phyloP scores from a whole-genome alignment of 306 rosid species.

The Cucurbita ficifolia region DNA sequence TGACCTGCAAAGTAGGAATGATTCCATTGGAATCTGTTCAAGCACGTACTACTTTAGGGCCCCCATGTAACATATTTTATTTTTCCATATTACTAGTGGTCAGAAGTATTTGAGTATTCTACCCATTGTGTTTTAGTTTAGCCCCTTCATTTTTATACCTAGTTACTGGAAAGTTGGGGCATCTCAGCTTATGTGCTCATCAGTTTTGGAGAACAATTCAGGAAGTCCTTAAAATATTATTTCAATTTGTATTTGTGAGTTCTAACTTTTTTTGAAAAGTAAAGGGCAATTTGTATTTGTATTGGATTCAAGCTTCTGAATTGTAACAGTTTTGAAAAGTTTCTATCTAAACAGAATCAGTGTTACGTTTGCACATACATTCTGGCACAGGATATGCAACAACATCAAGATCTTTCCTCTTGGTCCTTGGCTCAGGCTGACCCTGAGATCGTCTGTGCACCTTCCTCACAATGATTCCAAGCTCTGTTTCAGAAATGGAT shows the following conservation, averaged over 20 bases:
- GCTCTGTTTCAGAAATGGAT: conserved; percentile 24
- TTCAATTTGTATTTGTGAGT: not conserved
- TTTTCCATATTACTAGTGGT: not conserved
- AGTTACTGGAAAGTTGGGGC: not conserved
- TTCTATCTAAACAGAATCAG: not conserved
- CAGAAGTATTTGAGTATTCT: not conserved
- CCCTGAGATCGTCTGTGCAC: conserved; percentile 27
- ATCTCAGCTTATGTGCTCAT: not conserved
- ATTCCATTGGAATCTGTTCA: not conserved
- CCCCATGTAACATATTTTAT: not conserved
- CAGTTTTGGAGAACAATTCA: not conserved
- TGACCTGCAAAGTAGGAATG: not conserved
- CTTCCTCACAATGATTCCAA: conserved; percentile 17
- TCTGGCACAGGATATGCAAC: conserved; percentile 39
- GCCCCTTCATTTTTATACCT: not conserved
- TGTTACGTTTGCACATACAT: conserved; percentile 25
- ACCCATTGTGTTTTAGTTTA: not conserved
- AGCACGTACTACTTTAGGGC: not conserved
- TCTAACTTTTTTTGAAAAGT: not conserved
- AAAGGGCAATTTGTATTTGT: not conserved
- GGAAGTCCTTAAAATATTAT: not conserved
- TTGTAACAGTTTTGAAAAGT: not conserved
- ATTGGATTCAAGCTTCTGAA: not conserved
- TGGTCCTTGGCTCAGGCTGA: conserved; percentile 24
- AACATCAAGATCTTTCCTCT: conserved; percentile 31